These are phyloP conservation scores for Avena atlantica DNA, from an alignment of 176 grass and related monocot genomes.

Conservation along the genomic window DNA sequence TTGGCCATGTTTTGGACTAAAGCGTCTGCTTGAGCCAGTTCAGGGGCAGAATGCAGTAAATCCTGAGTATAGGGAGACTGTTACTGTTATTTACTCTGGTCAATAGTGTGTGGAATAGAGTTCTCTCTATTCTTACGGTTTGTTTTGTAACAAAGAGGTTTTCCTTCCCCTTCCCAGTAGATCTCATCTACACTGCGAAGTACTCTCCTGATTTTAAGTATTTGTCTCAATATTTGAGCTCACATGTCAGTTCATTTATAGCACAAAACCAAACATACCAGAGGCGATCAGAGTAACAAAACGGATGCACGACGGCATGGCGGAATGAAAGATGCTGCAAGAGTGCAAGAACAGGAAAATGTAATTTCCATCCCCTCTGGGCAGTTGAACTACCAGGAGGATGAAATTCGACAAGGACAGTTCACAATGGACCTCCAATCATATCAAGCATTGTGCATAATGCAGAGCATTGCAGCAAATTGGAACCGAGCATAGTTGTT, in stretches of 20 bases:
- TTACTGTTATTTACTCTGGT: no score
- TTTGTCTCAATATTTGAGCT: not conserved
- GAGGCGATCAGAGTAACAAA: not conserved
- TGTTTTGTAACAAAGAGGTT: not conserved
- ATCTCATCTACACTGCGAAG: not conserved
- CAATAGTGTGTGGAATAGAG: no score
- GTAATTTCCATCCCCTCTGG: not conserved
- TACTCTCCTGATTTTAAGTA: not conserved
- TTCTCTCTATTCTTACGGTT: not conserved
- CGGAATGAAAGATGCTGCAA: not conserved
- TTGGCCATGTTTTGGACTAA: no score
- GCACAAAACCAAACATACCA: not conserved
- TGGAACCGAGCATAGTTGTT: not conserved
- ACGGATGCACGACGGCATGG: not conserved
- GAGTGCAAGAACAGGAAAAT: not conserved
- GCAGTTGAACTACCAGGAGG: constrained; percentile 1
- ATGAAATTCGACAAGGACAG: not conserved
- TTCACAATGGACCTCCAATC: not conserved
- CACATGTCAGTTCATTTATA: not conserved
- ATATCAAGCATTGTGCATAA: not conserved
- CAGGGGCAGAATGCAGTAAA: no score
- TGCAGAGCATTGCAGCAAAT: not conserved
- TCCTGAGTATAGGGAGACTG: no score
- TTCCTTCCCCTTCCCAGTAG: not conserved
- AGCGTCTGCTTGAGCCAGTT: no score